Evolutionary conservation across 192 early-diverging fungal genomes (phyloP).

Genomic region (Helicostylum pulchrum): DNA sequence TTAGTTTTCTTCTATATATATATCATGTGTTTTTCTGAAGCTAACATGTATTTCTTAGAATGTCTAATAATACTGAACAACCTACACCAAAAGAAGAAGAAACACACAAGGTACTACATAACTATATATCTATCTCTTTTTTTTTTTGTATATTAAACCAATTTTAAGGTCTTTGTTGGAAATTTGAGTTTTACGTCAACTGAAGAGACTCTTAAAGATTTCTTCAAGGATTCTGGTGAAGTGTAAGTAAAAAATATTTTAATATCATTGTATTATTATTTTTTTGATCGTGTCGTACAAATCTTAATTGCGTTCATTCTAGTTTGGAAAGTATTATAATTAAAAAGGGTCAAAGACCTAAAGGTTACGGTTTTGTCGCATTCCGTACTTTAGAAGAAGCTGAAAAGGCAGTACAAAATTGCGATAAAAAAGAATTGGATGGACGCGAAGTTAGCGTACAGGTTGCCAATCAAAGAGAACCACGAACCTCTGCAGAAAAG

Average conservation of each 20-base stretch:
- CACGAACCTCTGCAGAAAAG: background rate
- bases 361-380: constrained; percentile 93
- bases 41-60: no score
- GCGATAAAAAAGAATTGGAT: constrained; percentile 81
- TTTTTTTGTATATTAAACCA: no score
- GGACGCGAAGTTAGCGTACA: constrained; percentile 89
- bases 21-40: no score
- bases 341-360: constrained; percentile 71
- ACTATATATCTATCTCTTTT: no score
- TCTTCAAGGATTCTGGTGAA: constrained; percentile 69
- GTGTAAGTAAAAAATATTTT: constrained; percentile 59
- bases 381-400: constrained; percentile 71
- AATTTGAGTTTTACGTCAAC: constrained; percentile 89
- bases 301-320: background rate
- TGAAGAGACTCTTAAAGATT: constrained; percentile 71
- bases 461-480: constrained; percentile 55
- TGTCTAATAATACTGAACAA: no score
- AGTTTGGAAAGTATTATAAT: constrained; percentile 77
- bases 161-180: constrained; percentile 82
- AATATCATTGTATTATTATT: background rate
- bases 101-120: no score
- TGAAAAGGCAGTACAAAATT: constrained; percentile 63
- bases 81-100: no score
- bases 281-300: no score
- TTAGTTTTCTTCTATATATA: no score